Evolutionary conservation across 1,284 basidiomycete genomes (phyloP).

Genomic region (Ustilago xerochloae): DNA sequence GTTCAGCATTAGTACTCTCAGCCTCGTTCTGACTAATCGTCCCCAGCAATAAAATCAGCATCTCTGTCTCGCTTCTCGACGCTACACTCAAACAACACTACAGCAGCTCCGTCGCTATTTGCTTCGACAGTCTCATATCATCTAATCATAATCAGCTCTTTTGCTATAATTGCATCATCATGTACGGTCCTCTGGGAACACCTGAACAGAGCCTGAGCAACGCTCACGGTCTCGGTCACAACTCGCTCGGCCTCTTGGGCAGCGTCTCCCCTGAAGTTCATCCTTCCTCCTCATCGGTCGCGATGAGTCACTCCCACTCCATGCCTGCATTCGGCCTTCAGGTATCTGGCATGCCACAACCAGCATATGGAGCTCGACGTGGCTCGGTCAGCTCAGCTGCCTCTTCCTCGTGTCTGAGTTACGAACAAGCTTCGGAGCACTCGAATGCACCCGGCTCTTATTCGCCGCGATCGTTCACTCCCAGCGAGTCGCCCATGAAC

Average conservation of each 20-base stretch:
- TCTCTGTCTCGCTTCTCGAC: not conserved
- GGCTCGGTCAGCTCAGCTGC: slow-evolving; percentile 42
- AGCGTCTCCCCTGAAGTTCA: slow-evolving; percentile 27
- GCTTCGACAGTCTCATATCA: no score
- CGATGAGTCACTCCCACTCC: slow-evolving; percentile 44
- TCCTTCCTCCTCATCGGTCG: slow-evolving; percentile 13
- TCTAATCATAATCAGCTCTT: not conserved
- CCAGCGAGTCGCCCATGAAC: slow-evolving; percentile 41
- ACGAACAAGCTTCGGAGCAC: slow-evolving; percentile 28
- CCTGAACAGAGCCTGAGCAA: not conserved
- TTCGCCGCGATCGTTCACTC: slow-evolving; percentile 46
- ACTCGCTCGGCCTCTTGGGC: slow-evolving; percentile 46
- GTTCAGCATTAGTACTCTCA: slow-evolving; percentile 5
- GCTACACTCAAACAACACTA: no score
- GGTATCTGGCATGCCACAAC: slow-evolving; percentile 14
- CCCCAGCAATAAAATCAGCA: slow-evolving; percentile 4
- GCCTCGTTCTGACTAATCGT: slow-evolving; percentile 6
- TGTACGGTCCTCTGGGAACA: slow-evolving; percentile 21
- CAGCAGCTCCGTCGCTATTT: not conserved
- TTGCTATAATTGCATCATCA: slow-evolving; percentile 2
- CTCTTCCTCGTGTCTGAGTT: slow-evolving; percentile 43
- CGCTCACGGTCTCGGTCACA: slow-evolving; percentile 19
- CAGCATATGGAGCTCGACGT: slow-evolving; percentile 19
- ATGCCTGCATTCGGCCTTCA: slow-evolving; percentile 28
- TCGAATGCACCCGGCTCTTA: slow-evolving; percentile 22